Percentiles rank a stretch among this genome's conserved stretches.
These are phyloP conservation scores for Knoxia roxburghii DNA, from an alignment of 257 asterid genomes.

Conservation along the genomic window DNA sequence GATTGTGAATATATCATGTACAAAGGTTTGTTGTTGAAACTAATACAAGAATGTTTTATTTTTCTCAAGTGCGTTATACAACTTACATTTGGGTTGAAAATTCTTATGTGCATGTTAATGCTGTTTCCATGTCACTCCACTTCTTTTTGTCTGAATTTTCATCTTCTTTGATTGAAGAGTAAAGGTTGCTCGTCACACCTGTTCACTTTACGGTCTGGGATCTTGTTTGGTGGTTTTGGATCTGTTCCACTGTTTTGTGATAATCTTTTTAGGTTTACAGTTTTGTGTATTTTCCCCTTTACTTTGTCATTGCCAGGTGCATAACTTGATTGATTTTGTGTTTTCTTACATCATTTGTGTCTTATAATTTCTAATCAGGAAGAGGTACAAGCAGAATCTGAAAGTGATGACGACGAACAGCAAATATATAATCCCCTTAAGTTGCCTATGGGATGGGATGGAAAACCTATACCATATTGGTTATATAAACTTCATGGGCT, in stretches of 20 bases:
- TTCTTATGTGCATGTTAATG: not conserved
- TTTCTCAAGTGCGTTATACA: not conserved
- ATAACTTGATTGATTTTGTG: not conserved
- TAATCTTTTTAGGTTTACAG: too few relatives aligned
- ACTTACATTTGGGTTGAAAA: not conserved
- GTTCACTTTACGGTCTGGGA: not conserved
- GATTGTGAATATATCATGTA: not conserved
- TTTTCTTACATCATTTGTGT: not conserved
- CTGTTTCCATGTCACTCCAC: not conserved
- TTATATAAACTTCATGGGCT: conserved; percentile 97
- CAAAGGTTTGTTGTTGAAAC: not conserved
- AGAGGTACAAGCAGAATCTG: conserved; percentile 83
- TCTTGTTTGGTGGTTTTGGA: not conserved
- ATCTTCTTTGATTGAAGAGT: not conserved
- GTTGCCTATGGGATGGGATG: conserved; percentile 98
- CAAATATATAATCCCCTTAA: conserved; percentile 98
- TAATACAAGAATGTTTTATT: not conserved
- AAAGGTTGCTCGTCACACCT: too few relatives aligned
- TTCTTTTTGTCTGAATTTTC: not conserved
- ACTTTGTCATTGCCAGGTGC: not conserved
- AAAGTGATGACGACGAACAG: conserved; percentile 95
- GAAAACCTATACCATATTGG: conserved; percentile 99
- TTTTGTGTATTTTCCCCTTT: too few relatives aligned
- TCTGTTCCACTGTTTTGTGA: not conserved
- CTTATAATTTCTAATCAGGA: conserved; percentile 46